Base-by-base conservation (phyloP, 805 yeast species). In the Hanseniaspora meyeri region DNA sequence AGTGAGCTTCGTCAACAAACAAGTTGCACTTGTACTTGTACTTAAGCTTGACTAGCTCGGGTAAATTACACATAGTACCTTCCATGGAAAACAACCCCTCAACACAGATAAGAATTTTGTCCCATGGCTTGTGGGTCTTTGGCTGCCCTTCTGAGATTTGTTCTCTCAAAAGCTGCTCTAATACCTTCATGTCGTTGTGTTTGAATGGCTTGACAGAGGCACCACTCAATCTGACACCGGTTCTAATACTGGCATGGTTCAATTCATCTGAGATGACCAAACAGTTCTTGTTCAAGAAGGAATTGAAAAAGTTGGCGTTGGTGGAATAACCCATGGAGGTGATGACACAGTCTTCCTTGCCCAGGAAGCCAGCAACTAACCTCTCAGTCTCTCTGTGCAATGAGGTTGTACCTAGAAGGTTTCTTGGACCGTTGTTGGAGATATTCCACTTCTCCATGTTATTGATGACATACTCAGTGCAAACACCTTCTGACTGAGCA, bases 241-340 rank as follows among this genome's bases (percentile, higher is more conserved):
- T 87, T 68, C 99, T 81, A 62, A 91, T 88, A 1, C 97, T 89
- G 4, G 96, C 89, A 70, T 93, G 99, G 69, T 93, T 93, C 64
- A 93, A 77, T 65, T 90, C 91, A 72, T 93, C 99, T 16, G 95
- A 85, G 51, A 93, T 85, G 51, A 95, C 91, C 57, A 95, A 77
- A 66, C 96, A 89, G 66, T 87, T 85, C 60, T 87, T 78, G 70
- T 90, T 95, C 43, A 87, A 85, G 53, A 93, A 72, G 2, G 95
- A 79, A 32, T 88, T 75, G 67, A 93, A 91, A 55, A 93, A 74
- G 63, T 84, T 82, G 19, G 96, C 95, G 68, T 93, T 93, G 4
- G 98, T 93, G 63, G 95, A 93, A 68, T 88, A 93, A 57, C 99
- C 99, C 86, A 88, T 93, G 43, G 95, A 84, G 62, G 88, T 85